Conservation (phyloP, 352 stramenopile species). For the Globisporangium emineosum region DNA sequence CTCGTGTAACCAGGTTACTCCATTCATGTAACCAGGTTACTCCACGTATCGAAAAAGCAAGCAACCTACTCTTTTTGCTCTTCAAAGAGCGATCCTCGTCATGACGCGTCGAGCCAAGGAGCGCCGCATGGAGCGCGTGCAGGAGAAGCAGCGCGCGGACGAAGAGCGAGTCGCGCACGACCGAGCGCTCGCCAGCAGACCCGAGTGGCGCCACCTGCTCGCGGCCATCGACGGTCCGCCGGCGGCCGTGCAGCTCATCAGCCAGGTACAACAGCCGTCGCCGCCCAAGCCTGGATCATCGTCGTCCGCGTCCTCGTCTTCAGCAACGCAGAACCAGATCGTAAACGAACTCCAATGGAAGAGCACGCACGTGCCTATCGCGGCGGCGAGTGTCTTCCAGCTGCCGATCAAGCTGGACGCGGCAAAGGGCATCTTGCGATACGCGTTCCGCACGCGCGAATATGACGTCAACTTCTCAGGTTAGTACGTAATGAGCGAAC, state of each 20-base stretch:
- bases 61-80: neutral
- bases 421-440: conserved; percentile 48
- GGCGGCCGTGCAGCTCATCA: conserved; percentile 1
- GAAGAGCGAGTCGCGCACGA: conserved; percentile 41
- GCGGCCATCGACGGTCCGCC: conserved; percentile 43
- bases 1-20: too few relatives aligned
- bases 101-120: conserved; percentile 84
- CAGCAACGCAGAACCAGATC: conserved; percentile 23
- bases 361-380: conserved; percentile 70
- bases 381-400: conserved; percentile 56
- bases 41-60: conserved; percentile 1
- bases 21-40: too few relatives aligned
- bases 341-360: conserved; percentile 72
- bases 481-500: conserved; percentile 1
- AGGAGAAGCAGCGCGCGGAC: conserved; percentile 46
- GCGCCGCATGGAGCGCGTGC: conserved; percentile 53
- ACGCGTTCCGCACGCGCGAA: conserved; percentile 64
- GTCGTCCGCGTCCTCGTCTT: neutral
- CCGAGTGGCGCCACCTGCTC: conserved; percentile 60
- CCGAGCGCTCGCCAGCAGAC: conserved; percentile 34
- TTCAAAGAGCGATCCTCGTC: neutral
- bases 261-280: conserved; percentile 8
- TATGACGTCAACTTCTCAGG: conserved; percentile 71
- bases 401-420: conserved; percentile 75
- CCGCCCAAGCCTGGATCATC: conserved; percentile 8